Conservation (phyloP, 1,284 basidiomycete species). For the Sanghuangporus weigelae region DNA sequence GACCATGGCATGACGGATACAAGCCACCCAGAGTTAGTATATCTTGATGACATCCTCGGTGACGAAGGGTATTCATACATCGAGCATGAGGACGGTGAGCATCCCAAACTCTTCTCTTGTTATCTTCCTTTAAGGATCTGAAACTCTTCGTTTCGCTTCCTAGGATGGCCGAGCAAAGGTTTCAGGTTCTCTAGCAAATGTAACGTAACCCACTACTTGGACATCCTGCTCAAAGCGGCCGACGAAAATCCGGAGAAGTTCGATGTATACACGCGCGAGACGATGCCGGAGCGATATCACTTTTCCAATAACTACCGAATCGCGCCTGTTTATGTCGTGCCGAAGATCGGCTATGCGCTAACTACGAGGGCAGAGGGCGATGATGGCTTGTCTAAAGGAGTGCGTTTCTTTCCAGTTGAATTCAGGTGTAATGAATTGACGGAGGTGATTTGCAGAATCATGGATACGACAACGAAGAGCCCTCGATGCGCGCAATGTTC, state of each 20-base stretch:
- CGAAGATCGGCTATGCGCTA: slow-evolving; percentile 70
- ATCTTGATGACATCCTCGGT: slow-evolving; percentile 82
- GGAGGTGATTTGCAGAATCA: slow-evolving; percentile 50
- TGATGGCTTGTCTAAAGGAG: slow-evolving; percentile 67
- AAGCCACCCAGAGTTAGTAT: slow-evolving; percentile 67
- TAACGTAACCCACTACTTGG: slow-evolving; percentile 53
- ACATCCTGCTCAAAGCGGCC: slow-evolving; percentile 48
- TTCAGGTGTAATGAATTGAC: not conserved
- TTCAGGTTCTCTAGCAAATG: slow-evolving; percentile 62
- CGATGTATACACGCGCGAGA: slow-evolving; percentile 71
- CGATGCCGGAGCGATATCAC: slow-evolving; percentile 79
- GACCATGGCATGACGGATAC: slow-evolving; percentile 95
- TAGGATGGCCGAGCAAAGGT: slow-evolving; percentile 82
- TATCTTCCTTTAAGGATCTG: not conserved
- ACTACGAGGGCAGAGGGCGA: slow-evolving; percentile 60
- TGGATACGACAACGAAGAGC: slow-evolving; percentile 75
- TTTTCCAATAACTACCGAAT: slow-evolving; percentile 70
- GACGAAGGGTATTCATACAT: slow-evolving; percentile 54
- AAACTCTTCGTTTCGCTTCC: slow-evolving; percentile 3
- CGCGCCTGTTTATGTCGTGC: slow-evolving; percentile 83
- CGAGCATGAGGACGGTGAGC: slow-evolving; percentile 65
- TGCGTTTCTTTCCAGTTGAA: slow-evolving; percentile 33
- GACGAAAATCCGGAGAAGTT: slow-evolving; percentile 56
- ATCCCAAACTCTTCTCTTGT: not conserved
- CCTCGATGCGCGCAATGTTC: slow-evolving; percentile 85